Evolutionary conservation across 345 rosid species (phyloP).

Genomic region (Gossypium longicalyx): DNA sequence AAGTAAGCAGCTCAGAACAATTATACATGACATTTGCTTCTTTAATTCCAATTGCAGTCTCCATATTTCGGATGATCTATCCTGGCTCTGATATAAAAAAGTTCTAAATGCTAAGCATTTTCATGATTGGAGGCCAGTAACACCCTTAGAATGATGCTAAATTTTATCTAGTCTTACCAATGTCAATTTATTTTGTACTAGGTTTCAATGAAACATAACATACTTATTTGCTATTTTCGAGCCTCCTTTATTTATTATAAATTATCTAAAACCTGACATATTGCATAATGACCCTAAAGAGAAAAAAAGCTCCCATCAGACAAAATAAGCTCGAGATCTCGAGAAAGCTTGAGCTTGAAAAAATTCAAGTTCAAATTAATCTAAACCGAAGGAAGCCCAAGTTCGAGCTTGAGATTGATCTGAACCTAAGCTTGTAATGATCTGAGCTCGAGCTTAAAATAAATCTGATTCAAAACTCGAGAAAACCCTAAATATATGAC

Average conservation of each 20-base stretch:
- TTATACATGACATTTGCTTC: slow-evolving; percentile 29
- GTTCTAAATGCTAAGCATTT: neutral
- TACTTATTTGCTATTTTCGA: neutral
- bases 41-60: slow-evolving; percentile 31
- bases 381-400: fast-evolving
- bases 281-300: too few species aligned
- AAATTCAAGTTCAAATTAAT: too few species aligned
- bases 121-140: neutral
- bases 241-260: neutral
- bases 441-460: too few species aligned
- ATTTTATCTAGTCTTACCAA: neutral
- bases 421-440: too few species aligned
- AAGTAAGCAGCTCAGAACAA: slow-evolving; percentile 38
- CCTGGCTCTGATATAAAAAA: slow-evolving; percentile 12
- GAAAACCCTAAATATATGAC: too few species aligned
- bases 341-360: too few species aligned
- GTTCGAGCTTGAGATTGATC: too few species aligned
- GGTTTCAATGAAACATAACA: neutral
- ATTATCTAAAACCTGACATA: too few species aligned
- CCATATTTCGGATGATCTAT: slow-evolving; percentile 23
- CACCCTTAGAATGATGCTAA: neutral
- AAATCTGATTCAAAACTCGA: too few species aligned
- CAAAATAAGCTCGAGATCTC: too few species aligned
- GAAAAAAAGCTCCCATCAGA: too few species aligned
- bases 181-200: neutral